Base-by-base conservation (phyloP, 2,329 filamentous ascomycete genomes). In the Beauveria scarabaeidicola region DNA sequence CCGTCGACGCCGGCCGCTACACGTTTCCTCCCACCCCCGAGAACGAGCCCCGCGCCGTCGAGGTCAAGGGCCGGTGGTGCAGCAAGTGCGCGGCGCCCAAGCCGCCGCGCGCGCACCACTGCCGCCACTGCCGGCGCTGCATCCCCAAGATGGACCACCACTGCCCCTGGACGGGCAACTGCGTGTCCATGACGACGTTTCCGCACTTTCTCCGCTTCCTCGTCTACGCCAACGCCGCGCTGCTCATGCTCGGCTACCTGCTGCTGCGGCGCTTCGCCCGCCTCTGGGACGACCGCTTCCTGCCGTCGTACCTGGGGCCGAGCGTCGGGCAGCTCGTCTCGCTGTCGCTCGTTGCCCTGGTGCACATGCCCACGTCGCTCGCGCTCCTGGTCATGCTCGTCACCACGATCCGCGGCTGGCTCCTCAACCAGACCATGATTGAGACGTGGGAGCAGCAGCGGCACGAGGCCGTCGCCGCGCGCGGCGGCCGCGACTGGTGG, bases 61-160 rank as follows among this genome's bases (percentile, higher is more conserved):
- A 75, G 50, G 68, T 68, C 11, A 67, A 73, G 19, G 66, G 66
- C 19, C 64, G 80, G 55, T 93, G 88, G 88, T 95, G 90, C 75
- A 82, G 81, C 64, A 91, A 89, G 71, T 95, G 90, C 72, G 76
- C 82, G 52, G 81, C 83, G 38, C 84, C 84, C 13, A 94, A 94
- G 68, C 89, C 90, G 1, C 84, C 87, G 1, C 79, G 90, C 64
- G 84, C 89, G 1, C 90, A 94, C 77, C 90, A 95, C 77, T 95
- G 90, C 75, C 86, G 85, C 63, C 82, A 83, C 65, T 95, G 90
- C 74, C 77, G 78, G 64, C 83, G 86, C 66, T 91, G 89, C 72
- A 82, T 91, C 52, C 87, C 88, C 41, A 88, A 85, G 73, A 92
- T 92, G 89, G 89, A 92, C 74, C 88, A 91, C 74, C 89, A 95